Evolutionary conservation across 805 yeast species (phyloP), one percentile per base, ranked within the genome.

Genomic region (Blastobotrys parvus): DNA sequence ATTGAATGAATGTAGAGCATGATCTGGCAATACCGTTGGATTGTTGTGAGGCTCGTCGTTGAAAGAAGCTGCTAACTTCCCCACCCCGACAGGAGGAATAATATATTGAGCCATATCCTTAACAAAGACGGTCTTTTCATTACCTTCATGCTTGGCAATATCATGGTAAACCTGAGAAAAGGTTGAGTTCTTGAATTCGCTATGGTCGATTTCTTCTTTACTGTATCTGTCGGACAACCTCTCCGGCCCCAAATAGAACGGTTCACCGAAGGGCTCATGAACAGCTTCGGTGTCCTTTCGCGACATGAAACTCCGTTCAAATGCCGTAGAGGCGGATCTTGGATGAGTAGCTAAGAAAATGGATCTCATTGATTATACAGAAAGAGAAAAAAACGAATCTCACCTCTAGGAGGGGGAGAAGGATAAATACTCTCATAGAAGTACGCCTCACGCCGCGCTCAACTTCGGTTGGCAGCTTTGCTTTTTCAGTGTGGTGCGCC

Each of bases 241-340:
- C 31, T 53, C 55, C 2, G 58, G 58, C 2, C 58, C 58, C 30
- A 42, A 53, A 29, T 54, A 54, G 42, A 49, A 54, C 1, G 58
- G 57, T 13, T 54, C 58, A 2, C 58, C 58, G 38, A 51, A 54
- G n/a, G 58, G 58, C 33, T 54, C 58, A 38, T 54, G 58, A 32
- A 50, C 37, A 27, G 54, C 43, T 4, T 38, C 42, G 17, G 51
- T 35, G 34, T 53, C 55, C 8, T 39, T 29, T 3, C 55, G 38
- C 5, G 57, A 46, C 45, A 54, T 46, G 42, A 54, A 54, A 17
- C 53, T 42, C 18, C 58, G 40, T 32, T 54, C 58, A 19, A 54
- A 45, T 11, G 57, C 58, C 3, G 58, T 54, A 29, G 57, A 53
- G 32, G 52, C 50, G 2, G 58, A 52, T 30, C 58, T 37, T 3